A percentile compares a stretch with the other conserved stretches of the same genome.
Conservation (phyloP, 2,329 filamentous ascomycete genomes). For the Calonectria naviculata region DNA sequence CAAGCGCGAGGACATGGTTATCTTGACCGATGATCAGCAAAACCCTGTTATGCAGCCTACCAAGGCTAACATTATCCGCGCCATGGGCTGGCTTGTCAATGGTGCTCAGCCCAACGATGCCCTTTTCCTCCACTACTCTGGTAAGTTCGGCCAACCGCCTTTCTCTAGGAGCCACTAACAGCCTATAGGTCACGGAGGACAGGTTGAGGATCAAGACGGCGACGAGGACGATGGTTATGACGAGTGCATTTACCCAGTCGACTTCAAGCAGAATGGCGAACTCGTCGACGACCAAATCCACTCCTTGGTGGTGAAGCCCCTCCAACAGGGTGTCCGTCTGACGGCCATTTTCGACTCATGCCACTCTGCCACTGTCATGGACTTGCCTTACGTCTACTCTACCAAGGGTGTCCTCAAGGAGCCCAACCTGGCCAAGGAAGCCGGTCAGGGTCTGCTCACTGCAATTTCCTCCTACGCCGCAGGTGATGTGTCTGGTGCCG, state of each 20-base stretch:
- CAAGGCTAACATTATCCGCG: constrained; percentile 79
- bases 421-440: constrained; percentile 84
- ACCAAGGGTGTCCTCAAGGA: constrained; percentile 85
- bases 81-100: constrained; percentile 81
- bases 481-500: constrained; percentile 86
- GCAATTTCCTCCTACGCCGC: constrained; percentile 83
- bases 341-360: constrained; percentile 87
- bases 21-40: constrained; percentile 79
- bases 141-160: constrained; percentile 47
- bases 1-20: constrained; percentile 83
- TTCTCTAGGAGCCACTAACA: constrained; percentile 15
- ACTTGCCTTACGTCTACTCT: constrained; percentile 83
- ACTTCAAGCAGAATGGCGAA: constrained; percentile 75
- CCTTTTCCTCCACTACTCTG: constrained; percentile 82
- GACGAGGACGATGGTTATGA: constrained; percentile 84
- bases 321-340: constrained; percentile 85
- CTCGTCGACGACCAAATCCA: constrained; percentile 86
- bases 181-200: constrained; percentile 76
- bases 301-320: constrained; percentile 78
- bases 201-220: constrained; percentile 78
- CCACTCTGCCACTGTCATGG: constrained; percentile 81
- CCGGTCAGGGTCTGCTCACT: constrained; percentile 76
- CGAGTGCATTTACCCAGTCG: constrained; percentile 83
- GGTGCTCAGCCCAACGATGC: constrained; percentile 80
- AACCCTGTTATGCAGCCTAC: constrained; percentile 78